Conservation (phyloP, 345 rosid species). For the Clausena lansium region DNA sequence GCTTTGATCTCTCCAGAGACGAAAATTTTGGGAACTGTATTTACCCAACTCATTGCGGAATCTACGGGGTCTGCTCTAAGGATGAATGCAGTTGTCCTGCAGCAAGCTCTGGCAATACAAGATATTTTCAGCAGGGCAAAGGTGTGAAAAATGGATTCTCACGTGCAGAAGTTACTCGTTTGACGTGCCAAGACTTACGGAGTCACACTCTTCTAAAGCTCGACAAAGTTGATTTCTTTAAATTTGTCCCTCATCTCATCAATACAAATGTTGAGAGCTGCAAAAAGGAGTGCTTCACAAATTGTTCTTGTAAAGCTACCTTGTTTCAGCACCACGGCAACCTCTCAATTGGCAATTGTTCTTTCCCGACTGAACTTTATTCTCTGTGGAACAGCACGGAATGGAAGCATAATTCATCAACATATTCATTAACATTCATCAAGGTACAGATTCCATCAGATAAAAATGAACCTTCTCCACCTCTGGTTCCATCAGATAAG, state of each 20-base stretch:
- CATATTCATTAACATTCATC: constrained; percentile 2
- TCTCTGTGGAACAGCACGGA: background rate
- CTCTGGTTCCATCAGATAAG: background rate
- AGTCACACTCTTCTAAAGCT: constrained; percentile 1
- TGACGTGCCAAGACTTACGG: constrained; percentile 12
- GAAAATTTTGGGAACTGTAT: too few relatives aligned
- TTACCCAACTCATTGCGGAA: too few relatives aligned
- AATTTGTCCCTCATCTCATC: background rate
- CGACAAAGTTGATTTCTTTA: constrained; percentile 12
- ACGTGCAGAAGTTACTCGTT: background rate
- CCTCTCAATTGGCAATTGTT: constrained; percentile 15
- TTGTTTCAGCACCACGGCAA: background rate
- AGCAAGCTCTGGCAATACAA: background rate
- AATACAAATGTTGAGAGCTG: constrained; percentile 11
- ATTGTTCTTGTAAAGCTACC: constrained; percentile 32
- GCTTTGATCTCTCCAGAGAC: too few relatives aligned
- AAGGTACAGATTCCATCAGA: constrained; percentile 14
- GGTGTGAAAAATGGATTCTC: background rate
- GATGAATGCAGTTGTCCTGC: constrained; percentile 7
- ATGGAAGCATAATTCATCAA: background rate
- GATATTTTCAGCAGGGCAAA: background rate
- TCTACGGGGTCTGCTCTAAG: background rate
- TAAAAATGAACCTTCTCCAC: background rate
- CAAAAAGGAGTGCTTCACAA: constrained; percentile 15
- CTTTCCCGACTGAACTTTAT: constrained; percentile 7